These are phyloP conservation scores for Stemphylium lycopersici DNA, from an alignment of 2,329 filamentous ascomycete genomes.

Conservation along the genomic window DNA sequence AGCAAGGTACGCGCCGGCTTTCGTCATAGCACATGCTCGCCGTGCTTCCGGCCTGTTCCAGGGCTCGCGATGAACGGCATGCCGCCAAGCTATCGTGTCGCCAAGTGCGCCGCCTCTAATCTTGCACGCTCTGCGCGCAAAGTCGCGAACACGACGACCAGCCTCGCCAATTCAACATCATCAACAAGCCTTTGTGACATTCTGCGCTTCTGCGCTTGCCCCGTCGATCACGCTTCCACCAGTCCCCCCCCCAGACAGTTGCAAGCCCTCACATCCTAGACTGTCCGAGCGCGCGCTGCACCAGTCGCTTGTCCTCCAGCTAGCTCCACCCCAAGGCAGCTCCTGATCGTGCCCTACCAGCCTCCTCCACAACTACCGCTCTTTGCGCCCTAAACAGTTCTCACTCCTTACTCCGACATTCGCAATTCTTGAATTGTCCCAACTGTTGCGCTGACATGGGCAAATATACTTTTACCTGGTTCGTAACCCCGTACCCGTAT, in stretches of 20 bases:
- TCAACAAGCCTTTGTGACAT: slow-evolving; percentile 8
- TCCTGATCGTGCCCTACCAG: slow-evolving; percentile 33
- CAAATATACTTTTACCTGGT: slow-evolving; percentile 75
- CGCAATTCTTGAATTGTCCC: slow-evolving; percentile 20
- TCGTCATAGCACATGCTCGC: slow-evolving; percentile 28
- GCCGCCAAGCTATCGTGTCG: slow-evolving; percentile 17
- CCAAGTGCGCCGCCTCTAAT: slow-evolving; percentile 18
- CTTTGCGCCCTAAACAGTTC: slow-evolving; percentile 35
- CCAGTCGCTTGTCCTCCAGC: slow-evolving; percentile 14
- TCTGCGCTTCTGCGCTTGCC: slow-evolving; percentile 18
- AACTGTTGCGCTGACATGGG: slow-evolving; percentile 58
- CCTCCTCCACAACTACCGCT: slow-evolving; percentile 27
- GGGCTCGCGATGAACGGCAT: slow-evolving; percentile 12
- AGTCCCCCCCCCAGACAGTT: slow-evolving; percentile 9
- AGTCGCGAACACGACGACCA: slow-evolving; percentile 21
- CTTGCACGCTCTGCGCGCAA: slow-evolving; percentile 11
- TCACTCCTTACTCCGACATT: slow-evolving; percentile 27
- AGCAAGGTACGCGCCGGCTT: slow-evolving; percentile 5
- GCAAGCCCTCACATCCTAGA: slow-evolving; percentile 27
- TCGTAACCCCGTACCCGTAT: slow-evolving; percentile 40
- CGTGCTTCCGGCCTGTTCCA: not conserved
- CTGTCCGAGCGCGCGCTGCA: slow-evolving; percentile 31
- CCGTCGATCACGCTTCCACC: slow-evolving; percentile 18
- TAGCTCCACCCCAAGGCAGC: slow-evolving; percentile 28
- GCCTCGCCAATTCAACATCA: slow-evolving; percentile 25